Evolutionary conservation across 179 eudicot species (phyloP), one percentile per base, ranked within the genome.

Genomic region (Gypsophila paniculata): DNA sequence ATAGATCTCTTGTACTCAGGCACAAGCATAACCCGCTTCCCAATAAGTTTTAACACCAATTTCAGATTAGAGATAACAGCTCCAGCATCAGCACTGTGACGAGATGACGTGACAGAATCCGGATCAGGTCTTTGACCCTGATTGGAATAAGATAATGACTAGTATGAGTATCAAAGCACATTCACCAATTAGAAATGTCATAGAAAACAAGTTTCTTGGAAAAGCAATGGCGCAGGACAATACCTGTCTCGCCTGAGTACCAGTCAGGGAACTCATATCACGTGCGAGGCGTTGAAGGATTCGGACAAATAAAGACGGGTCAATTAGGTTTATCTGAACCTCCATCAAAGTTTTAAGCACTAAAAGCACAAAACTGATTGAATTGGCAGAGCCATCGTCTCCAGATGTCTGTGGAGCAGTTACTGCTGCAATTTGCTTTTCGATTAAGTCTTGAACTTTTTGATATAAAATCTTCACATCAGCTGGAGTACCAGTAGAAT

Each of bases 251-350:
- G 85, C 79, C 74, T 79, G 82, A 71, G 91, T 80, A 53, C 90
- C 88, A 26, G 83, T 74, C 67, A 89, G 70, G 23, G 85, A 80
- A 57, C 86, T 90, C 90, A 95, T 84, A 78, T 95, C 99, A 63
- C 99, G 95, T 74, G 99, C 91, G 70, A 95, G 82, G 54, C 98
- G 96, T 76, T 95, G 97, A 83, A 95, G 91, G 60, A 95, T 86
- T 48, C 93, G 96, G 69, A 88, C 96, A 86, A 92, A 83, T 79
- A 78, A 84, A 65, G 76, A 80, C 42, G 99, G 93, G 62, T 92
- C 93, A 72, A 86, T 81, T 54, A 90, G 72, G 81, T 81, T 89
- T 75, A 84, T 90, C 72, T 90, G 96, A 80, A 92, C 90, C 76
- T 90, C 98, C 61, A 91, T 84, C 79, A 95, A 77, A 39, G 99